Evolutionary conservation across 73 alveolate genomes (phyloP).

Genomic region (Symbiodinium pilosum): DNA sequence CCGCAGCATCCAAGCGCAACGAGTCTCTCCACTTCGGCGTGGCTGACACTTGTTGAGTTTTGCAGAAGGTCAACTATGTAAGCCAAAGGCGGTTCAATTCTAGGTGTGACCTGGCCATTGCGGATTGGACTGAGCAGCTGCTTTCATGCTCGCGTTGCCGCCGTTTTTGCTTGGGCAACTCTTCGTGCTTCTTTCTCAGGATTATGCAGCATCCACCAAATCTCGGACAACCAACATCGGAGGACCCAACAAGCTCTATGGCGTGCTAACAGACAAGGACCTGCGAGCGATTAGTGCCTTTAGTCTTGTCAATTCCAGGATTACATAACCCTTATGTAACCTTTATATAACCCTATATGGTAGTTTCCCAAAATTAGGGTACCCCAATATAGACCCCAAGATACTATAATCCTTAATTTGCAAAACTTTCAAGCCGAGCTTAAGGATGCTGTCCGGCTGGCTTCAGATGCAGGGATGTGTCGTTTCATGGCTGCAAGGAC

Average conservation of each 20-base stretch:
- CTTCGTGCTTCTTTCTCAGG: too few species aligned
- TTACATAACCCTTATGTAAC: too few species aligned
- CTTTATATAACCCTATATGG: too few species aligned
- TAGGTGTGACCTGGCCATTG: background rate
- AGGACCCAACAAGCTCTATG: conserved; percentile 77
- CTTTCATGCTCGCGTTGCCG: too few species aligned
- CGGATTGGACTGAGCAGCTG: background rate
- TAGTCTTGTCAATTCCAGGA: background rate
- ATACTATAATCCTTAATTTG: too few species aligned
- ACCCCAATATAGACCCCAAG: too few species aligned
- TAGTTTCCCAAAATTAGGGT: too few species aligned
- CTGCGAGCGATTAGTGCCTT: background rate
- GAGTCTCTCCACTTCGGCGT: conserved; percentile 95
- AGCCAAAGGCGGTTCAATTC: background rate
- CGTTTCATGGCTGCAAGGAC: background rate
- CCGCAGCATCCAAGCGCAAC: conserved; percentile 83
- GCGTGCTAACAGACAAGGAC: conserved; percentile 94
- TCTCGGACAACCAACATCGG: conserved; percentile 91
- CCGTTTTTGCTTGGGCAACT: too few species aligned
- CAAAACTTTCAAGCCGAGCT: background rate
- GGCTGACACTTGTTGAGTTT: conserved; percentile 44
- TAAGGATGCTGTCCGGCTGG: background rate
- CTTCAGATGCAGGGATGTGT: background rate
- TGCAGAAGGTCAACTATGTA: too few species aligned
- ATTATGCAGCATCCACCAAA: conserved; percentile 86